phyloP scores from a whole-genome alignment of 768 basidiomycete genomes.

The Russula virescens region DNA sequence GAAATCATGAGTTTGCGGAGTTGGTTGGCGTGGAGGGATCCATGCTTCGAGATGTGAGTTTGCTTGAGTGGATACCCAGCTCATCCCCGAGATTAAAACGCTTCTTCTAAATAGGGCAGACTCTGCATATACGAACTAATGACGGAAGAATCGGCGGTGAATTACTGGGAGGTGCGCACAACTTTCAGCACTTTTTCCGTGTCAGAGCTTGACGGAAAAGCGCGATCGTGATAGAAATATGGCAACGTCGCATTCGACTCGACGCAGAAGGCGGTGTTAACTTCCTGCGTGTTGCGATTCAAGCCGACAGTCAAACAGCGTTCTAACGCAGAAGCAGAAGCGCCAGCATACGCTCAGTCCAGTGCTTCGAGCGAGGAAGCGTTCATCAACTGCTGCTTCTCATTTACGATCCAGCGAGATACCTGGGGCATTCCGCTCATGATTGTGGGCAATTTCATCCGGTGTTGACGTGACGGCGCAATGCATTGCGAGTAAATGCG shows the following conservation, averaged over 20 bases:
- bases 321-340: constrained; percentile 32
- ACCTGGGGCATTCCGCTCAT: constrained; percentile 84
- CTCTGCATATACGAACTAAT: constrained; percentile 97
- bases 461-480: constrained; percentile 31
- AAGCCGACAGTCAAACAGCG: constrained; percentile 55
- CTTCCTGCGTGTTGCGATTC: constrained; percentile 81
- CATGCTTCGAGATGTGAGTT: constrained; percentile 77
- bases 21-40: constrained; percentile 82
- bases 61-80: background rate
- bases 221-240: constrained; percentile 79
- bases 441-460: constrained; percentile 88
- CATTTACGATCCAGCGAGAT: constrained; percentile 82
- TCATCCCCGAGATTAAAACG: background rate
- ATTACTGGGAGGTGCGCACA: constrained; percentile 86
- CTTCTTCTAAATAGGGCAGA: constrained; percentile 51
- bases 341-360: constrained; percentile 24
- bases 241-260: constrained; percentile 90
- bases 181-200: background rate
- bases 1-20: constrained; percentile 92
- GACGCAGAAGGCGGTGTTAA: constrained; percentile 88
- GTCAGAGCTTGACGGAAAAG: background rate
- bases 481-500: background rate
- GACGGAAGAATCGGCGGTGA: constrained; percentile 94
- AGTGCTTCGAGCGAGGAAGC: constrained; percentile 52
- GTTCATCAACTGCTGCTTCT: constrained; percentile 83